A percentile compares a stretch with the other conserved stretches of the same genome.
Conservation (phyloP, 345 rosid genomes). For the Leavenworthia alabamica region DNA sequence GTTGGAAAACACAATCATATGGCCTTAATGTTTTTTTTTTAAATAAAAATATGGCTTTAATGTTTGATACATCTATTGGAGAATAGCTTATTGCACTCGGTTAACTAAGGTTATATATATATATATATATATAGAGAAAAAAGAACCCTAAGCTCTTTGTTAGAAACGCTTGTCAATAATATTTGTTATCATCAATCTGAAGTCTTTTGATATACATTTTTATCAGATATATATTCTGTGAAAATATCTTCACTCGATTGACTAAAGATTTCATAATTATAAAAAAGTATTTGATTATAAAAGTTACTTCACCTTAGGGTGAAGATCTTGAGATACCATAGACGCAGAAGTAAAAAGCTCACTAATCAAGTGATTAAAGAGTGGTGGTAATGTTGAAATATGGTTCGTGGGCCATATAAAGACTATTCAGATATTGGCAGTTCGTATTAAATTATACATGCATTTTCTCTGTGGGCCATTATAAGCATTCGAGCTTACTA, state of each 20-base stretch:
- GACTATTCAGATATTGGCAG: constrained; percentile 17
- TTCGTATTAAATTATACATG: constrained; percentile 21
- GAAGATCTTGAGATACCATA: neutral
- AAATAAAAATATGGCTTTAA: neutral
- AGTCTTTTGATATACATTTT: neutral
- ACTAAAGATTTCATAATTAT: neutral
- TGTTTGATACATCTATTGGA: neutral
- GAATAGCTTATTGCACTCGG: neutral
- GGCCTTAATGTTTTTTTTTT: neutral
- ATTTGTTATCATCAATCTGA: neutral
- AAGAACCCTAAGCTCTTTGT: neutral
- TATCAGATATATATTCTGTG: neutral
- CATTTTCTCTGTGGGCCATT: constrained; percentile 28
- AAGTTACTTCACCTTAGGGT: constrained; percentile 3
- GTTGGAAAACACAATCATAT: neutral
- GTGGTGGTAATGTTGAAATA: constrained; percentile 13
- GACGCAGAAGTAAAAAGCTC: neutral
- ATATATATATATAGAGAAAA: too few relatives aligned
- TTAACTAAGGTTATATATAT: neutral
- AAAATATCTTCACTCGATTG: neutral
- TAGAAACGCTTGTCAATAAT: neutral
- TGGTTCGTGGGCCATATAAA: constrained; percentile 26
- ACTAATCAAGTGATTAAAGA: constrained; percentile 15
- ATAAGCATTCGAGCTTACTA: constrained; percentile 7
- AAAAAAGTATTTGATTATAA: neutral